These are phyloP conservation scores for Cutaneotrichosporon sp. DNA, from an alignment of 1,284 basidiomycete species.

Conservation along the genomic window DNA sequence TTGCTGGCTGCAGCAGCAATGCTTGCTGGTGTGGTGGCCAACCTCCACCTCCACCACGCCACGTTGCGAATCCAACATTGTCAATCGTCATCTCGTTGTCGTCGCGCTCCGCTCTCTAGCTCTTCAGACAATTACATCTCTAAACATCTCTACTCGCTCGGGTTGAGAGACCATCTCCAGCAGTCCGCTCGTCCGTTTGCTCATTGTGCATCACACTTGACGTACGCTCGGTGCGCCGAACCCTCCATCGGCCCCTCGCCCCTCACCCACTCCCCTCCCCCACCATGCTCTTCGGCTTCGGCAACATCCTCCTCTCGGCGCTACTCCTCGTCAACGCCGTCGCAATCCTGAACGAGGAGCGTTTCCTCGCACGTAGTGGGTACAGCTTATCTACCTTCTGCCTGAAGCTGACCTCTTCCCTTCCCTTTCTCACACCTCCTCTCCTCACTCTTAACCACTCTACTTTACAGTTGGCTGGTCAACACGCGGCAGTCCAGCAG, in stretches of 20 bases:
- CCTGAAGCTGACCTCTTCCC: slow-evolving; percentile 12
- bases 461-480: slow-evolving; percentile 80
- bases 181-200: neutral
- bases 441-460: neutral
- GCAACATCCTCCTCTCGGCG: slow-evolving; percentile 54
- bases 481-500: slow-evolving; percentile 58
- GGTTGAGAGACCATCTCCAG: neutral
- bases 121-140: neutral
- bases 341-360: slow-evolving; percentile 90
- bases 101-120: neutral
- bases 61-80: slow-evolving; percentile 7
- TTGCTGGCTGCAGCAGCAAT: too few species aligned
- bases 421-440: neutral
- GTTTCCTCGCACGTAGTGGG: slow-evolving; percentile 88
- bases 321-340: slow-evolving; percentile 88
- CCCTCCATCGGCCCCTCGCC: neutral
- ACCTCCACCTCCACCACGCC: slow-evolving; percentile 7
- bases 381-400: slow-evolving; percentile 28
- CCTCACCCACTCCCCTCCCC: neutral
- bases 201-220: neutral
- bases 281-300: slow-evolving; percentile 37
- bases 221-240: too few species aligned
- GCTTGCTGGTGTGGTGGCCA: neutral
- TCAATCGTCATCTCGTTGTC: slow-evolving; percentile 1
- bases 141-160: neutral